phyloP scores from a whole-genome alignment of 148 eudicot species.

The Cornus kousa region DNA sequence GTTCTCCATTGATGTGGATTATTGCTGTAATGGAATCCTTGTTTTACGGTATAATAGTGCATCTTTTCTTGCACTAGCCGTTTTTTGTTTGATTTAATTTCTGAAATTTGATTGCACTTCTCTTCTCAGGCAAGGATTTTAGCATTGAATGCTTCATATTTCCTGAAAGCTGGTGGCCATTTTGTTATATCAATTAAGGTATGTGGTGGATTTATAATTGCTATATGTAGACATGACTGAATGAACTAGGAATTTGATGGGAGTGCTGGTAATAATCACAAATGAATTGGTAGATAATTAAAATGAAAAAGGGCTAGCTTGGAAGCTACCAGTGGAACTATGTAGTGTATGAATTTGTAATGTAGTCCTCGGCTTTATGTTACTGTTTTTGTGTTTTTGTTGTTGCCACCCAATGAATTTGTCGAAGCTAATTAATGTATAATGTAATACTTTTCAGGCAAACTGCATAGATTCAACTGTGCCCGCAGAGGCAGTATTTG shows the following conservation, averaged over 20 bases:
- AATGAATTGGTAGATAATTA: no score
- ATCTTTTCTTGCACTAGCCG: no score
- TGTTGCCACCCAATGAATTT: no score
- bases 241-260: no score
- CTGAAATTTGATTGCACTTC: neutral
- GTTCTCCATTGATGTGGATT: neutral
- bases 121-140: slow-evolving; percentile 73
- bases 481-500: slow-evolving; percentile 88
- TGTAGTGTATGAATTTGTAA: neutral
- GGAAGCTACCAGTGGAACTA: no score
- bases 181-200: slow-evolving; percentile 95
- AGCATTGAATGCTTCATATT: slow-evolving; percentile 70
- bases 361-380: neutral
- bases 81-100: neutral
- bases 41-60: neutral
- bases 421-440: neutral
- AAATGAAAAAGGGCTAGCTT: neutral
- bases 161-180: slow-evolving; percentile 72
- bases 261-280: no score
- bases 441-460: slow-evolving; percentile 39
- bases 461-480: slow-evolving; percentile 92
- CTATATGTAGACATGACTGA: neutral
- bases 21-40: neutral
- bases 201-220: slow-evolving; percentile 1
- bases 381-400: no score